These are phyloP conservation scores for Saccharum spontaneum DNA, from an alignment of 176 grass and related monocot species.

Conservation along the genomic window DNA sequence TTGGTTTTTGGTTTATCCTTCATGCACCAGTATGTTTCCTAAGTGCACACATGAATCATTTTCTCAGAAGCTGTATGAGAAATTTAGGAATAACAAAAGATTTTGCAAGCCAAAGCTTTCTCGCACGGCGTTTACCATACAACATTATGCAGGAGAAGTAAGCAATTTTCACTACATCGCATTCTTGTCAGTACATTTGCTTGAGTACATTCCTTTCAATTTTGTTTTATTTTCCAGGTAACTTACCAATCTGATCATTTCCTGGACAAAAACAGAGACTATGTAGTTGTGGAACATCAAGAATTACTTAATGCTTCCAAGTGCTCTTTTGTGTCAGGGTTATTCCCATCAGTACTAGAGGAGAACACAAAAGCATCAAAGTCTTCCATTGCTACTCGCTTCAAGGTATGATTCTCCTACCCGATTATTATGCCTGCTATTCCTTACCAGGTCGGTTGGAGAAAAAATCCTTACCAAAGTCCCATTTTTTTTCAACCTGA, in stretches of 20 bases:
- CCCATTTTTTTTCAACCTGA: slow-evolving; percentile 16
- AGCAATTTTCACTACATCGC: slow-evolving; percentile 35
- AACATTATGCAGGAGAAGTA: slow-evolving; percentile 91
- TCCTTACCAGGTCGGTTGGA: background rate
- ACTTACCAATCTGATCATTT: slow-evolving; percentile 82
- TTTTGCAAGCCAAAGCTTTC: slow-evolving; percentile 95
- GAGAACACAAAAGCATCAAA: slow-evolving; percentile 88
- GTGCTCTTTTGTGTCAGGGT: slow-evolving; percentile 70
- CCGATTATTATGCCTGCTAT: background rate
- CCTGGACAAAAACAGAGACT: slow-evolving; percentile 95
- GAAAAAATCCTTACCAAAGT: background rate
- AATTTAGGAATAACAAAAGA: slow-evolving; percentile 83
- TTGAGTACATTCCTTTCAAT: slow-evolving; percentile 32
- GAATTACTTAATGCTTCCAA: slow-evolving; percentile 82
- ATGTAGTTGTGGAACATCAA: slow-evolving; percentile 86
- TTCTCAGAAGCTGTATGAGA: slow-evolving; percentile 66
- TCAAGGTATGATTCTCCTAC: slow-evolving; percentile 58
- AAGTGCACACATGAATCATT: slow-evolving; percentile 86
- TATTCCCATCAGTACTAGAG: slow-evolving; percentile 68
- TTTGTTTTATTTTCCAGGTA: slow-evolving; percentile 54
- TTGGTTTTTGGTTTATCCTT: slow-evolving; percentile 26
- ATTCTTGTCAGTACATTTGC: slow-evolving; percentile 19
- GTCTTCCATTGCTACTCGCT: slow-evolving; percentile 75
- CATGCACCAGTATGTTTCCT: slow-evolving; percentile 76
- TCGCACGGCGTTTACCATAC: slow-evolving; percentile 79